Conservation (phyloP, 805 yeast genomes). For the Ogataea methanolica region DNA sequence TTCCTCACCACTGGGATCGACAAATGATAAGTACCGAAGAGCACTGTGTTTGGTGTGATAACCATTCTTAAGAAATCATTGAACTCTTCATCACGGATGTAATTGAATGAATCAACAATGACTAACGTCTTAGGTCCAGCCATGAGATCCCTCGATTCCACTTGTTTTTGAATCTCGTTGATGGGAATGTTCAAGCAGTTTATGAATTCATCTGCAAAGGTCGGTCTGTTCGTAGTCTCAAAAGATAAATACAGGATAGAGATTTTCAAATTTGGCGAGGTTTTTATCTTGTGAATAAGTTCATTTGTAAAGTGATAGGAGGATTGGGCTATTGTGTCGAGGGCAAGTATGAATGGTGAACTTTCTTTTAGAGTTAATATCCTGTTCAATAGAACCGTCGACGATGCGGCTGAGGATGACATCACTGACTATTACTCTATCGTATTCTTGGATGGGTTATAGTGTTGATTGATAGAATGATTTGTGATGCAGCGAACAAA, state of each 20-base stretch:
- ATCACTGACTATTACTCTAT: constrained; percentile 6
- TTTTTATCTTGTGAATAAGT: constrained; percentile 37
- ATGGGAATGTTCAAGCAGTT: constrained; percentile 33
- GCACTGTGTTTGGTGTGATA: constrained; percentile 38
- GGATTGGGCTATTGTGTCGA: constrained; percentile 71
- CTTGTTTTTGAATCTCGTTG: constrained; percentile 6
- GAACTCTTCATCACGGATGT: constrained; percentile 41
- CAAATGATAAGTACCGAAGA: constrained; percentile 46
- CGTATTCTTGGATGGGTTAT: too few relatives aligned
- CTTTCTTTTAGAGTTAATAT: constrained; percentile 65
- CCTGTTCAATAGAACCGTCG: constrained; percentile 59
- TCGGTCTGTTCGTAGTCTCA: constrained; percentile 57
- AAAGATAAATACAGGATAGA: constrained; percentile 57
- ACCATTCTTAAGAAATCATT: constrained; percentile 29
- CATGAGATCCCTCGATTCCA: constrained; percentile 3
- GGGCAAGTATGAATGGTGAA: constrained; percentile 65
- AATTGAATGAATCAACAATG: constrained; percentile 67
- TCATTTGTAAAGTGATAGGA: constrained; percentile 54
- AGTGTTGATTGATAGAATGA: too few relatives aligned
- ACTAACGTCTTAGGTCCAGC: constrained; percentile 31
- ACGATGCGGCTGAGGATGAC: constrained; percentile 27
- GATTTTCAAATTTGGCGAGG: constrained; percentile 20
- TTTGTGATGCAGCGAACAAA: too few relatives aligned
- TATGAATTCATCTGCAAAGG: constrained; percentile 43
- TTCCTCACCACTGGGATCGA: constrained; percentile 27